Base-by-base conservation (phyloP, 169 alveolate genomes). In the Amoebophrya sp. region DNA sequence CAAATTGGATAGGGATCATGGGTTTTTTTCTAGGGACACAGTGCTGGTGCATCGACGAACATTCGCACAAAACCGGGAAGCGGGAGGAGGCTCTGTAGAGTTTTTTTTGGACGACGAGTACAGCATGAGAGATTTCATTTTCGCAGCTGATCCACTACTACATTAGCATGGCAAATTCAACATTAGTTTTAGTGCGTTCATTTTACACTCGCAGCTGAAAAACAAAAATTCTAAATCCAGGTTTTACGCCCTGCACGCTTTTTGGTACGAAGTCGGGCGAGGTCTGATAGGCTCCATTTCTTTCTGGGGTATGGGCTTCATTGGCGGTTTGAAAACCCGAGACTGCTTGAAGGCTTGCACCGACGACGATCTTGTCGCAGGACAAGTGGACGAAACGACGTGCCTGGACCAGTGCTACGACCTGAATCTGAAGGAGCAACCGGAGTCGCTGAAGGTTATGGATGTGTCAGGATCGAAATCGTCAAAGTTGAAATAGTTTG, bases 241-340 rank as follows among this genome's bases (percentile, higher is more conserved):
- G 35, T 66, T 66, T n/a, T 66, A 66, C 35, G 83, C 83, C 18
- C 83, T 66, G 83, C 83, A 66, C 83, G 83, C 83, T 2, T 66
- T 66, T 66, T 66, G 83, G 83, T 66, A 66, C 35, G 83, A 66
- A 25, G 32, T 66, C 35, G 83, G 83, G 83, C 83, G 83, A 2
- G 83, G 83, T n/a, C 38, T 66, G 35, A 25, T 66, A 1, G 83
- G 32, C 35, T 7, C 83, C 38, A 18, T 66, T 3, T 18, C 32
- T 2, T 66, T 66, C 35, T 66, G 7, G 10, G 83, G 35, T 25
- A 66, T 66, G 83, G 83, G 39, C 32, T 18, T 7, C 35, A 66
- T 66, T 66, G 83, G 83, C 83, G 83, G 83, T 18, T 25, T 66
- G 83, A n/a, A 25, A 18, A 66, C 83, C 83, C 29, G 83, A 1